Conservation (phyloP, 257 asterid genomes). For the Ilex asprella region DNA sequence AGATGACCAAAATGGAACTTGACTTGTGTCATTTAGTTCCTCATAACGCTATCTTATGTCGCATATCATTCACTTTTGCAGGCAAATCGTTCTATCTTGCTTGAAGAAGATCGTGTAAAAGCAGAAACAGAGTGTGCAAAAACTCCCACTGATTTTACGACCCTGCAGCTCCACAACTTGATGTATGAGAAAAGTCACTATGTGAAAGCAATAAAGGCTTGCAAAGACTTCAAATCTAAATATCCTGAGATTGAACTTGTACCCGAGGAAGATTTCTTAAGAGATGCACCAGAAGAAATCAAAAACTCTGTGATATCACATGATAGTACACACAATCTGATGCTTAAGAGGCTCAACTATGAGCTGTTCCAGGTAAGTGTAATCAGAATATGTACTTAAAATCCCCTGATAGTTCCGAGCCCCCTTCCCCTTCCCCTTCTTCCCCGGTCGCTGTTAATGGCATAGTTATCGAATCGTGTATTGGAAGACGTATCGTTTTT, state of each 20-base stretch:
- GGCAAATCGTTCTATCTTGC: conserved; percentile 95
- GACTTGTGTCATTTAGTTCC: no score
- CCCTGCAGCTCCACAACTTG: conserved; percentile 91
- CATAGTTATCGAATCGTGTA: no score
- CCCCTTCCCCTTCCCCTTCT: no score
- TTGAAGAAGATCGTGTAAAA: conserved; percentile 86
- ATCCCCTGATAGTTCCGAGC: no score
- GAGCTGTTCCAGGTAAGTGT: conserved; percentile 88
- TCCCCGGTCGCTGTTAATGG: no score
- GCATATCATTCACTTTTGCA: conserved; percentile 23
- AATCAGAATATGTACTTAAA: conserved; percentile 10
- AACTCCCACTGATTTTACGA: conserved; percentile 79
- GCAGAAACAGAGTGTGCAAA: conserved; percentile 88
- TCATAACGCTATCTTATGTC: not conserved
- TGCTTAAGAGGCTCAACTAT: conserved; percentile 87
- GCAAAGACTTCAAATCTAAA: conserved; percentile 92
- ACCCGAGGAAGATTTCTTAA: conserved; percentile 79
- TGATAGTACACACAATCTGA: conserved; percentile 70
- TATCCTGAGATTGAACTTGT: conserved; percentile 84
- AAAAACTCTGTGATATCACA: conserved; percentile 53
- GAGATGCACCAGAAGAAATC: conserved; percentile 78
- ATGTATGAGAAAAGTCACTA: conserved; percentile 97
- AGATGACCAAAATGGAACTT: no score
- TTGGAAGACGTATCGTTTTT: no score
- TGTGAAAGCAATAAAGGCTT: conserved; percentile 89